phyloP scores from a whole-genome alignment of 805 yeast genomes.

The Candida koratica region DNA sequence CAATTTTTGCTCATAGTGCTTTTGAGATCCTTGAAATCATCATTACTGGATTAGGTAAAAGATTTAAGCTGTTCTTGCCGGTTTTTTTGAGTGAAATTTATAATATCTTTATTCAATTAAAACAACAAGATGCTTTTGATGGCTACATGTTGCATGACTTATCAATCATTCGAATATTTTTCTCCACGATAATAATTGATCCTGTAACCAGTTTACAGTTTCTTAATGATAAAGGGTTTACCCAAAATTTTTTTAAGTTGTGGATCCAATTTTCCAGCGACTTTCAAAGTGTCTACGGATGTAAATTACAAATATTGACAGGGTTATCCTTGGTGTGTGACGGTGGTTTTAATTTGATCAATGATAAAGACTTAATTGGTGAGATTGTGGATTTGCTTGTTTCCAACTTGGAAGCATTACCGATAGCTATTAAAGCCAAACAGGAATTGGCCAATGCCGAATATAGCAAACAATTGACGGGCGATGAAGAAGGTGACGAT shows the following conservation, averaged over 20 bases:
- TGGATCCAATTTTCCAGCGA: conserved; percentile 48
- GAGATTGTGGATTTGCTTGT: conserved; percentile 40
- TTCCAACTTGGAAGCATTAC: conserved; percentile 41
- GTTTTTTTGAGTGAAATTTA: conserved; percentile 34
- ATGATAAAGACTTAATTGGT: conserved; percentile 30
- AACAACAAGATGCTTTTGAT: conserved; percentile 38
- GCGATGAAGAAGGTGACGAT: conserved; percentile 26
- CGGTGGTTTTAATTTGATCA: conserved; percentile 26
- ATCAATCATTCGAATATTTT: conserved; percentile 41
- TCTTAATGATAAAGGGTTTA: conserved; percentile 34
- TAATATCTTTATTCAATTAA: conserved; percentile 31
- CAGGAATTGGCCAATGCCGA: conserved; percentile 42
- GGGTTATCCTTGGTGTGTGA: conserved; percentile 37
- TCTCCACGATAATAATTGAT: conserved; percentile 37
- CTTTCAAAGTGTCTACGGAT: conserved; percentile 52
- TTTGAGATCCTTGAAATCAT: conserved; percentile 38
- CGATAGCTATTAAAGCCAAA: conserved; percentile 46
- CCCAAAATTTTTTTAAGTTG: conserved; percentile 38
- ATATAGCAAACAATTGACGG: conserved; percentile 26
- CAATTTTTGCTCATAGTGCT: conserved; percentile 37
- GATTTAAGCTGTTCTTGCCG: conserved; percentile 31
- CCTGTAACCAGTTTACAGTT: conserved; percentile 35
- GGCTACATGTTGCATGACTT: conserved; percentile 43
- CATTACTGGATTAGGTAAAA: conserved; percentile 27
- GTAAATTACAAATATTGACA: conserved; percentile 50